Evolutionary conservation across 371 early-diverging fungal genomes (phyloP), one percentile per base, ranked within the genome.

Genomic region (Lichtheimia ornata): DNA sequence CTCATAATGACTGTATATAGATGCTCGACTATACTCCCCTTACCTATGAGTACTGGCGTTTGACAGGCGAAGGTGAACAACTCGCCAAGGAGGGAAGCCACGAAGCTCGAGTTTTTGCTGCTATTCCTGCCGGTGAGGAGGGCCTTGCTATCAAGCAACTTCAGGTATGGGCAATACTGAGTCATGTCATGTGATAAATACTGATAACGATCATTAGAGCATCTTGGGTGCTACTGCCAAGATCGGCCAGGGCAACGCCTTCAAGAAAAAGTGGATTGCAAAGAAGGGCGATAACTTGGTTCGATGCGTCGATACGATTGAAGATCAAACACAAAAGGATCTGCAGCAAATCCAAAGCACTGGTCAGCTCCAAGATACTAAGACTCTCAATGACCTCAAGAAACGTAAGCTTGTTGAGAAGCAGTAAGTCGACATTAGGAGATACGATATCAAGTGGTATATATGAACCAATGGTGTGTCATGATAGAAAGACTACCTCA

Each of bases 181-280:
- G 47, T 47, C n/a, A 13, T 30, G 15, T 22, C 18, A 59, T 28
- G 22, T 55, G 49, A 42, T n/a, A 15, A 35, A 14, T 27, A 62
- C 58, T 40, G 44, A 51, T 25, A 45, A 7, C n/a, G 12, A 56
- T 11, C 2, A 18, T 20, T 59, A 80, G 81, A 62, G 70, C 11
- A 73, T 71, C 53, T 81, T 92, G 53, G 96, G 94, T 40, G 79
- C 87, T 30, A 72, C 87, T 42, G 92, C 94, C 65, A 94, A 91
- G 75, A 86, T 95, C 64, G 98, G 98, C 42, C 95, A 95, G 77
- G 95, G 94, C 56, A 92, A 90, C 70, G 96, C 96, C 35, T 91
- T 98, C 81, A 93, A 94, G 77, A 94, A 95, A 86, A 96, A 95
- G 79, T 98, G 98, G 98, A 89, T 98, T 69, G 83, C 85, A 62